Evolutionary conservation across 2,329 filamentous ascomycete species (phyloP).

Genomic region (Ceratocystis alfenasii): DNA sequence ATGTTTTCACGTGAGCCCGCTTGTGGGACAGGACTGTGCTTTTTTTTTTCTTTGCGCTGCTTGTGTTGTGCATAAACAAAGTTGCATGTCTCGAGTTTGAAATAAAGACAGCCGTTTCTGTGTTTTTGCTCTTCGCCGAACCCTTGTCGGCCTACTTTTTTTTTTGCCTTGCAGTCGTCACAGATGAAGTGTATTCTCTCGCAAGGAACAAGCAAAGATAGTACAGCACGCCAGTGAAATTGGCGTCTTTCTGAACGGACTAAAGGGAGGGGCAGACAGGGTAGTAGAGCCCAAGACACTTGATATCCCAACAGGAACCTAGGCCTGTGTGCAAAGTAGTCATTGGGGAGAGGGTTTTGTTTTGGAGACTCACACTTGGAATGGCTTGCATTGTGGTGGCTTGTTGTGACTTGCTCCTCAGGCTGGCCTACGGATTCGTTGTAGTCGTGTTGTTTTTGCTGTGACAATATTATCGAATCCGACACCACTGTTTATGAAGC

Average conservation of each 20-base stretch:
- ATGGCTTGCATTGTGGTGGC: slow-evolving; percentile 40
- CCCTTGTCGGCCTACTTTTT: neutral
- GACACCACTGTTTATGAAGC: neutral
- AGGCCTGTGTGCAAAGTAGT: neutral
- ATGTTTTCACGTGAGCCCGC: slow-evolving; percentile 11
- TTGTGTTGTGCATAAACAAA: slow-evolving; percentile 8
- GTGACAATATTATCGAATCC: neutral
- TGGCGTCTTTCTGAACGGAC: slow-evolving; percentile 9
- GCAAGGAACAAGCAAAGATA: slow-evolving; percentile 10
- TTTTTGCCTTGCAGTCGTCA: slow-evolving; percentile 7
- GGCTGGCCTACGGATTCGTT: neutral
- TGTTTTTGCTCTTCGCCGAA: neutral
- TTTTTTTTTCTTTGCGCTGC: slow-evolving; percentile 2
- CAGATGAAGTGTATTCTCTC: neutral
- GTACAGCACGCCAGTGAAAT: slow-evolving; percentile 10
- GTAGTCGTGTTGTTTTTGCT: neutral
- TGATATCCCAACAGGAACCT: neutral
- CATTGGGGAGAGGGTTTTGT: slow-evolving; percentile 23
- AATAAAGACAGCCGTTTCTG: neutral
- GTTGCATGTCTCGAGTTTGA: slow-evolving; percentile 11
- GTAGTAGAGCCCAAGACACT: neutral
- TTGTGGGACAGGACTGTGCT: slow-evolving; percentile 11
- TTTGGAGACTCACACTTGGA: slow-evolving; percentile 36
- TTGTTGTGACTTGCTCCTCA: neutral
- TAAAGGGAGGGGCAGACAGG: slow-evolving; percentile 19